Base-by-base conservation (phyloP, 352 stramenopile species). In the Pythium utonaiense region DNA sequence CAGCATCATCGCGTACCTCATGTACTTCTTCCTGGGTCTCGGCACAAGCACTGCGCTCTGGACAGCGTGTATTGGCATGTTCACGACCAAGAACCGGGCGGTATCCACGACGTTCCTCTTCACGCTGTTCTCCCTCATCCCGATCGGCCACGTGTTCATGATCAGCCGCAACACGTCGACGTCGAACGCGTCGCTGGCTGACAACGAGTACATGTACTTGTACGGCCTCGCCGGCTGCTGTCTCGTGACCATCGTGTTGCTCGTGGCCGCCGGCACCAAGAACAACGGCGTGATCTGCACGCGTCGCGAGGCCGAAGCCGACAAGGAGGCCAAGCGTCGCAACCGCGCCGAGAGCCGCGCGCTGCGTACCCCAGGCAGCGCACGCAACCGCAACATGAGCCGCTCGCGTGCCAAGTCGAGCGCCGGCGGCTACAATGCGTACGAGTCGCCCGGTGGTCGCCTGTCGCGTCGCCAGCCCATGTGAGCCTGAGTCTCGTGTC, bases 11-110 rank as follows among this genome's bases (percentile, higher is more conserved):
- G 60, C 75, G 34, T 80, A 86, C 59, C 50, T 89, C 40, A 78
- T 85, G 69, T 92, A 85, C 77, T 90, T 92, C 47, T 88, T 92
- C 70, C 65, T 86, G 51, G 82, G 82, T n/a, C 66, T 90, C 19
- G 83, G 83, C 30, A 83, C 72, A 22, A 87, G 67, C 12, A 74
- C 80, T 13, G 77, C 69, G 28, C 65, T 78, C 6, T 92, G 83
- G 83, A 70, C 72, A 3, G 75, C 81, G n/a, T 77, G 73, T 42
- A 66, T 86, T 7, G 77, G 80, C 27, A 79, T 92, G 67, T 92
- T 92, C 55, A 74, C 65, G 16, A 83, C 78, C 3, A 71, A 78
- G 10, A 60, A 69, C 19, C 83, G 83, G 10, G 74, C 78, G 0
- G 71, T 71, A 34, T 77, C 66, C 6, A 89, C 80, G 2, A 77